These are phyloP conservation scores for Chrysopogon serrulatus DNA, from an alignment of 176 grass and related monocot species.

Conservation along the genomic window DNA sequence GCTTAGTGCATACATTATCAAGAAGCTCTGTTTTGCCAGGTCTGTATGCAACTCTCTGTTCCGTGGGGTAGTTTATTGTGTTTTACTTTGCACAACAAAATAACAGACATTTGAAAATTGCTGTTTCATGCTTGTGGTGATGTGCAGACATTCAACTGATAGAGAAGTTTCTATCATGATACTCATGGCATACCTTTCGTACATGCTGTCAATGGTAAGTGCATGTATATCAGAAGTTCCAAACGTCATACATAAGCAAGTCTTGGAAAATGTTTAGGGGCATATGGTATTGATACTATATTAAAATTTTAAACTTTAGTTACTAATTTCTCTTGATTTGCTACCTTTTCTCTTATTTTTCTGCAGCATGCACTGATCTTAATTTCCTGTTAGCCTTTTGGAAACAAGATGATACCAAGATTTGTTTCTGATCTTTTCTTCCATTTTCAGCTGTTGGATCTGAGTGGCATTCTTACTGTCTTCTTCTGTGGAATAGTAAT, in stretches of 20 bases:
- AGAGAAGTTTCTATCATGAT: conserved; percentile 98
- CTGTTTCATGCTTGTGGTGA: conserved; percentile 7
- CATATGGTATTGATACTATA: neutral
- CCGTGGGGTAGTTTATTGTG: neutral
- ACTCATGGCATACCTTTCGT: conserved; percentile 95
- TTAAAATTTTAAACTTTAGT: neutral
- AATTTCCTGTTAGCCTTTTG: neutral
- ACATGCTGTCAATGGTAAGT: conserved; percentile 89
- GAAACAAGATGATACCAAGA: neutral
- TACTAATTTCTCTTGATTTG: neutral
- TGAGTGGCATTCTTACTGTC: conserved; percentile 94
- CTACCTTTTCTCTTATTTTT: neutral
- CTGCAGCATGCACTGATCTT: neutral
- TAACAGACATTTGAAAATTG: neutral
- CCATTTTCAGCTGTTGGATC: conserved; percentile 76
- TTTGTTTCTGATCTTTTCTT: conserved; percentile 15
- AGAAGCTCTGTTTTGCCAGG: conserved; percentile 90
- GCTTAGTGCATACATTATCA: conserved; percentile 90
- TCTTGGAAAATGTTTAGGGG: neutral
- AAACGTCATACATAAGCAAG: neutral
- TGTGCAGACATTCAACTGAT: conserved; percentile 83
- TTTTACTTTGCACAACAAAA: conserved; percentile 1
- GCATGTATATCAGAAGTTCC: conserved; percentile 2
- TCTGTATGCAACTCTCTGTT: conserved; percentile 31
- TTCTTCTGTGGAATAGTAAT: conserved; percentile 99